These are phyloP conservation scores for Fusarium coffeatum DNA, from an alignment of 2,329 filamentous ascomycete genomes.

Conservation along the genomic window DNA sequence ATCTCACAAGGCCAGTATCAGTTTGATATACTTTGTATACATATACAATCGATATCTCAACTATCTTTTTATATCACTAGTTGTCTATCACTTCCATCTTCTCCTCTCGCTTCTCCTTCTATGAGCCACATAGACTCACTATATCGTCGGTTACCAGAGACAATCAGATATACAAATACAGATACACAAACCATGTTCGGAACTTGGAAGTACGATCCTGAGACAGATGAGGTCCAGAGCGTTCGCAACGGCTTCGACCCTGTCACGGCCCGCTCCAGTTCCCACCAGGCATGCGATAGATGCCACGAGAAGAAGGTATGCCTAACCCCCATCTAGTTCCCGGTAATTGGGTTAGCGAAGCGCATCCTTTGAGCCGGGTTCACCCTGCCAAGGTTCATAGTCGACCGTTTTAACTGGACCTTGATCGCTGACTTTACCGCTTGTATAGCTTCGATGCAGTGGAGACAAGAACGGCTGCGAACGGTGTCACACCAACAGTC, in stretches of 20 bases:
- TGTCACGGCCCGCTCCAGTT: slow-evolving; percentile 53
- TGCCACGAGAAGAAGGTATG: slow-evolving; percentile 56
- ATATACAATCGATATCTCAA: slow-evolving; percentile 4
- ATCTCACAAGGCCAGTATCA: not conserved
- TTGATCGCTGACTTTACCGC: slow-evolving; percentile 17
- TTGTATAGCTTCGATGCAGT: slow-evolving; percentile 52
- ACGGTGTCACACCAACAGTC: slow-evolving; percentile 48
- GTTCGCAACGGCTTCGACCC: slow-evolving; percentile 53
- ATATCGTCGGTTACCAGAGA: slow-evolving; percentile 1
- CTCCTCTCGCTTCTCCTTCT: not conserved
- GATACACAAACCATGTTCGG: slow-evolving; percentile 49
- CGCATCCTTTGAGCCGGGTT: not conserved
- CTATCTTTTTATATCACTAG: slow-evolving; percentile 7
- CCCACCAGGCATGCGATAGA: slow-evolving; percentile 54
- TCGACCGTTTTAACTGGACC: not conserved
- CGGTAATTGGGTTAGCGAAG: not conserved
- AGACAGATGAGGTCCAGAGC: slow-evolving; percentile 54
- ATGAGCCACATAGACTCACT: slow-evolving; percentile 23
- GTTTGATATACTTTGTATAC: slow-evolving; percentile 9
- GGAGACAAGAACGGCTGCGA: slow-evolving; percentile 55
- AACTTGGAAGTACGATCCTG: slow-evolving; percentile 55
- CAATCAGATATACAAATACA: slow-evolving; percentile 4
- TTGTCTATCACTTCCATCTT: slow-evolving; percentile 9
- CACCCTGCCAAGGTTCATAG: slow-evolving; percentile 3
- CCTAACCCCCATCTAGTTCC: not conserved